Base-by-base conservation (phyloP, 2,329 filamentous ascomycete species). In the Fusarium torulosum region DNA sequence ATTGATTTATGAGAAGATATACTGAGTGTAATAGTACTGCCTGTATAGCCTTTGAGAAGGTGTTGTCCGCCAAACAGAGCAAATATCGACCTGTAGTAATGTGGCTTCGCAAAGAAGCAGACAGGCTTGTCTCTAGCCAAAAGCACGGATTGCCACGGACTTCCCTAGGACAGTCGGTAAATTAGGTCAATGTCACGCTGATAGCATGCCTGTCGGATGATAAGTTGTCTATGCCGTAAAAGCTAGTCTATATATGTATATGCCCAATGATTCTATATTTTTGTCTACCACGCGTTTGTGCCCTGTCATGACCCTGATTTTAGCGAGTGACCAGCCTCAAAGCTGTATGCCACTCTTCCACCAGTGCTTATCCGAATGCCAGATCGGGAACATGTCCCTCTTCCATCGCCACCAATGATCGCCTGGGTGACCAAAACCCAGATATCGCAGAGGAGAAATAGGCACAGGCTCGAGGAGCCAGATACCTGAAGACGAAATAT, bases 391-490 rank as follows among this genome's bases (percentile, higher is more conserved):
- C 63, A 86, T 80, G 21, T 83, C 77, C 31, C 81, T 75, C 65
- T 84, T 82, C 87, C 90, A 93, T 71, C 91, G 87, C 86, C 87
- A 92, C 83, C 87, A 90, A 1, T 83, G 79, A 72, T 91, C 88
- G 1, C 85, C 86, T 19, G 82, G 77, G 2, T 81, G 79, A 0
- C 90, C 91, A 33, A 90, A 81, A 0, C 91, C 90, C 17, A 94
- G 33, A 3, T 84, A 86, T 25, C 93, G 83, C n/a, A 94, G 74
- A 1, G 85, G 74, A 53, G 92, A 96, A 10, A 95, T 67, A 0
- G 94, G 93, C n/a, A 97, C 79, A 0, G 93, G 93, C 77, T 97
- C 93, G 63, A 88, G 88, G 15, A 96, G 78, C 91, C 92, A 97
- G 1, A 97, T 73, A 0, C 92, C 93, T 1, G 88, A 86, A 13